Conservation (phyloP, 345 rosid genomes). For the Noccaea bulbosa region DNA sequence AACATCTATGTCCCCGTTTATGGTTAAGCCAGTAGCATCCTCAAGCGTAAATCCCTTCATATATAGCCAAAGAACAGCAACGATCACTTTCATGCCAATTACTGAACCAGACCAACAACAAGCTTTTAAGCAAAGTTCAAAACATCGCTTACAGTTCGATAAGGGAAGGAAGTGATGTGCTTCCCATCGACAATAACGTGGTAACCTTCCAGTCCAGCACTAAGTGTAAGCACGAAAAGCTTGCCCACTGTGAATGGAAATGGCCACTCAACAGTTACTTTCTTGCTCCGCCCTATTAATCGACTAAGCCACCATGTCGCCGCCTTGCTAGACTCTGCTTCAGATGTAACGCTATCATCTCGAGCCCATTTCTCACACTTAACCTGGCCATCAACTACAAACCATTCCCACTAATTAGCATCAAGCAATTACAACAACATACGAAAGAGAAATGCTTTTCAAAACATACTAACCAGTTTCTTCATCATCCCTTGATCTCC, state of each 20-base stretch:
- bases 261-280: conserved; percentile 73
- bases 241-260: conserved; percentile 70
- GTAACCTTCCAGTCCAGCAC: conserved; percentile 88
- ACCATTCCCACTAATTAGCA: conserved; percentile 7
- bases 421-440: background rate
- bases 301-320: conserved; percentile 81
- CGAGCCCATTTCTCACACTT: conserved; percentile 93
- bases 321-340: conserved; percentile 61
- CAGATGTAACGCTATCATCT: conserved; percentile 62
- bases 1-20: conserved; percentile 74
- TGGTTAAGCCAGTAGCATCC: conserved; percentile 87
- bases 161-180: conserved; percentile 83
- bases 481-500: conserved; percentile 76
- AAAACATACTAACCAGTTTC: conserved; percentile 64
- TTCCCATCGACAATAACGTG: conserved; percentile 85
- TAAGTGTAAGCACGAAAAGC: conserved; percentile 80
- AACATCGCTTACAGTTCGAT: conserved; percentile 69
- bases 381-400: conserved; percentile 75
- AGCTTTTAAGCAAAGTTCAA: background rate
- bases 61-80: conserved; percentile 7
- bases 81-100: conserved; percentile 18
- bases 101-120: conserved; percentile 23
- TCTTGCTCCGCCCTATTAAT: conserved; percentile 65
- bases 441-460: conserved; percentile 11
- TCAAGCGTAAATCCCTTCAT: conserved; percentile 82